These are phyloP conservation scores for Fusarium goolgardi DNA, from an alignment of 2,329 filamentous ascomycete genomes.

Conservation along the genomic window DNA sequence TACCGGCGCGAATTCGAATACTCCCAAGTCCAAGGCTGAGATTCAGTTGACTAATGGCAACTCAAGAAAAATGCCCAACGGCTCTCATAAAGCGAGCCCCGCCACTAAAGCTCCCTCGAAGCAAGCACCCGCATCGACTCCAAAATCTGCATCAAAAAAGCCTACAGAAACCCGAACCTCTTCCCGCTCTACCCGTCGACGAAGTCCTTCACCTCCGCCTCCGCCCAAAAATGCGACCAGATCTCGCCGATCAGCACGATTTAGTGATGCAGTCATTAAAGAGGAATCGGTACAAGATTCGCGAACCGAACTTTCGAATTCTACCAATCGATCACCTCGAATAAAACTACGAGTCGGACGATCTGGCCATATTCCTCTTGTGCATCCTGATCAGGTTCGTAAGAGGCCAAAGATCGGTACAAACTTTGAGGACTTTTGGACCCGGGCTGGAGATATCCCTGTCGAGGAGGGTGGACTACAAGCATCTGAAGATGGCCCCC, in stretches of 20 bases:
- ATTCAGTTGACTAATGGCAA: slow-evolving; percentile 44
- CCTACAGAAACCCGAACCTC: slow-evolving; percentile 47
- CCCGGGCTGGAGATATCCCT: slow-evolving; percentile 61
- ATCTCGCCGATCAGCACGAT: slow-evolving; percentile 58
- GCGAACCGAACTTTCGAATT: slow-evolving; percentile 31
- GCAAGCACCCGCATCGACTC: slow-evolving; percentile 42
- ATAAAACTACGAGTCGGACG: slow-evolving; percentile 61
- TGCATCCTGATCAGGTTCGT: slow-evolving; percentile 69
- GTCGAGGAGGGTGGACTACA: slow-evolving; percentile 70
- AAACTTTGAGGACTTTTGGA: slow-evolving; percentile 69
- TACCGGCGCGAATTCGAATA: slow-evolving; percentile 51
- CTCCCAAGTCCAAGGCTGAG: slow-evolving; percentile 49
- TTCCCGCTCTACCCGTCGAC: slow-evolving; percentile 53
- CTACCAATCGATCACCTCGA: slow-evolving; percentile 54
- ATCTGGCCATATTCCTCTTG: slow-evolving; percentile 62
- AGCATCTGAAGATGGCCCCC: slow-evolving; percentile 65
- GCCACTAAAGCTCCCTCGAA: slow-evolving; percentile 45
- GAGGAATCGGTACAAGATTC: slow-evolving; percentile 27
- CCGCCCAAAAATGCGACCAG: slow-evolving; percentile 56
- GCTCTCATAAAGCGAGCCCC: slow-evolving; percentile 45
- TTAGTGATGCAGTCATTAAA: slow-evolving; percentile 48
- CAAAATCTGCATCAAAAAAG: slow-evolving; percentile 50
- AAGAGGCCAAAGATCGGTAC: slow-evolving; percentile 64
- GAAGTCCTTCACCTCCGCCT: slow-evolving; percentile 56
- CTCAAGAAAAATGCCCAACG: slow-evolving; percentile 43